Percentiles rank a stretch among this genome's conserved stretches.
phyloP scores from a whole-genome alignment of 345 rosid genomes.

The Moricandia arvensis region DNA sequence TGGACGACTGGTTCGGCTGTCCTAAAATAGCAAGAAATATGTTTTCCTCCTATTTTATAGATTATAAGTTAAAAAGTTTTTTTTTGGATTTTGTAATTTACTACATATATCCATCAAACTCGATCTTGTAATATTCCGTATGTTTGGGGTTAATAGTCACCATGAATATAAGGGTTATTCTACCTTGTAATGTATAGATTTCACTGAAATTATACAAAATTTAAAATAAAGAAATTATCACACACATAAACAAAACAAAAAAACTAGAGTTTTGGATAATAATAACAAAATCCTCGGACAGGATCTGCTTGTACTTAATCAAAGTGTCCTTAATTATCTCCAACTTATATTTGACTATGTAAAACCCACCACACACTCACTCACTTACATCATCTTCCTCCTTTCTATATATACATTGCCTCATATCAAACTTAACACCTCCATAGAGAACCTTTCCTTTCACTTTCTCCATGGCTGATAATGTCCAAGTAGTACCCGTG shows the following conservation, averaged over 20 bases:
- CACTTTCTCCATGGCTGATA: slow-evolving; percentile 36
- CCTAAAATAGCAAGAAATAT: slow-evolving; percentile 14
- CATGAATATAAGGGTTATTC: neutral
- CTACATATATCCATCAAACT: neutral
- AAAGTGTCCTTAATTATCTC: slow-evolving; percentile 27
- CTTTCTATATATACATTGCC: slow-evolving; percentile 16
- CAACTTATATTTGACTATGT: slow-evolving; percentile 36
- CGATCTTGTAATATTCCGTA: slow-evolving; percentile 5
- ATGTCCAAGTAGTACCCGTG: slow-evolving; percentile 27
- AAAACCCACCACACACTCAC: slow-evolving; percentile 39
- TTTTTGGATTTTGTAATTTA: neutral
- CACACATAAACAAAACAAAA: neutral
- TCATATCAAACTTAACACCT: slow-evolving; percentile 10
- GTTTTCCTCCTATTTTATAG: slow-evolving; percentile 8
- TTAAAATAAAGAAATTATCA: neutral
- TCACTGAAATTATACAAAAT: neutral
- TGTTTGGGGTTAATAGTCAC: neutral
- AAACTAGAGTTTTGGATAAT: neutral
- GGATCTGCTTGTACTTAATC: slow-evolving; percentile 27
- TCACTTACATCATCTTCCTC: slow-evolving; percentile 10
- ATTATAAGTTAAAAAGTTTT: neutral
- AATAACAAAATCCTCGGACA: slow-evolving; percentile 24
- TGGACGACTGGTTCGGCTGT: slow-evolving; percentile 18
- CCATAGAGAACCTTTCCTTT: slow-evolving; percentile 8
- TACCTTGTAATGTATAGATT: slow-evolving; percentile 1